Evolutionary conservation across 2,329 filamentous ascomycete species (phyloP).

Genomic region (Lachnellula arida): DNA sequence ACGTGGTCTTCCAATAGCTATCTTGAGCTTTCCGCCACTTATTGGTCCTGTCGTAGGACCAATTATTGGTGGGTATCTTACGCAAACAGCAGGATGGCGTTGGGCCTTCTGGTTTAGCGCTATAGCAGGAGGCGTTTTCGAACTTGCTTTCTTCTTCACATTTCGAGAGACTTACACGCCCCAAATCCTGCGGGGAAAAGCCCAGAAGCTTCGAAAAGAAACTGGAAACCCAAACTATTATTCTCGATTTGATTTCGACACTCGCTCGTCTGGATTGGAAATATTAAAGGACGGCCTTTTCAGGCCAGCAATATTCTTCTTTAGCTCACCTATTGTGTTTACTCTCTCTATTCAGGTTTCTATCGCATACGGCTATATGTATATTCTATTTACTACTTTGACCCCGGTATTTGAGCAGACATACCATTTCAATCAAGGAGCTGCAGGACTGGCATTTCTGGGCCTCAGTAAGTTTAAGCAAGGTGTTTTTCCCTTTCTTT

Average conservation of each 20-base stretch:
- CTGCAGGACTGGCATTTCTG: conserved; percentile 33
- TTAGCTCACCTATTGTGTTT: conserved; percentile 28
- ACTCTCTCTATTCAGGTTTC: conserved; percentile 31
- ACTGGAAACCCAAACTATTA: conserved; percentile 36
- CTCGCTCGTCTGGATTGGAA: conserved; percentile 16
- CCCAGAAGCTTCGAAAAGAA: conserved; percentile 41
- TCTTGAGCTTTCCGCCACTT: conserved; percentile 37
- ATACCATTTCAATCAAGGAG: conserved; percentile 32
- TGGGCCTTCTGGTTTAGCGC: conserved; percentile 47
- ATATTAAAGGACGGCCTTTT: conserved; percentile 29
- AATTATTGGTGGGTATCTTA: conserved; percentile 45
- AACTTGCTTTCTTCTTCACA: conserved; percentile 12
- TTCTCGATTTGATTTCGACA: conserved; percentile 38
- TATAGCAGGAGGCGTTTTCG: conserved; percentile 29
- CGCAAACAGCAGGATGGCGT: conserved; percentile 43
- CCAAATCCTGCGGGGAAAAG: conserved; percentile 39
- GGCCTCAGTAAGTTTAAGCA: conserved; percentile 35
- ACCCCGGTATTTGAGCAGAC: conserved; percentile 32
- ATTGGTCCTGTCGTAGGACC: conserved; percentile 36
- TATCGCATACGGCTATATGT: conserved; percentile 33
- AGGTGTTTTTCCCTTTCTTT: conserved; percentile 37
- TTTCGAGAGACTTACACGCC: conserved; percentile 43
- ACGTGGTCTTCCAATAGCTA: conserved; percentile 52
- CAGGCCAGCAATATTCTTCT: conserved; percentile 32
- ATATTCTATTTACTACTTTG: conserved; percentile 37